Evolutionary conservation across 345 rosid genomes (phyloP), one percentile per base, ranked within the genome.

Genomic region (Gossypioides kirkii): DNA sequence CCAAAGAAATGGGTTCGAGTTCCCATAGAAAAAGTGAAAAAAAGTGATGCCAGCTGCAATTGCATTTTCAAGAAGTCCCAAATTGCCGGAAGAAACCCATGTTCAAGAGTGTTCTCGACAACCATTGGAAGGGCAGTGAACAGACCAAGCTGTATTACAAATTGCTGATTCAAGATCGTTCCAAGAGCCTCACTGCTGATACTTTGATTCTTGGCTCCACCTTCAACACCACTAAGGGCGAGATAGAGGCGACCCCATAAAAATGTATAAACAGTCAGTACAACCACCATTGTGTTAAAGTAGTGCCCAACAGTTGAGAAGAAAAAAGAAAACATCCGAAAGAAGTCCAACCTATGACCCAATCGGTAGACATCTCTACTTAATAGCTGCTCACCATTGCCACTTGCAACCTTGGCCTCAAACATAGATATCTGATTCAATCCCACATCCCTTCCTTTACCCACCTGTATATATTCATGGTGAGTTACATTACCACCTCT

Each of bases 401-500:
- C 98, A 64, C 95, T 89, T 58, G 98, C 93, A 72, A 93, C 88
- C 89, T 92, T 90, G 52, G 94, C 96, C 84, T 92, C 96, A 63
- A 92, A 92, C 89, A 90, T 78, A 42, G 98, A 82, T 69, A 93
- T 86, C 76, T 91, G 95, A 79, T 93, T 91, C 81, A 93, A 63
- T 73, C 98, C 98, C 64, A 93, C 98, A 78, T 91, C 97, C 66
- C 97, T 85, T 68, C 98, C 98, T 81, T 93, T 93, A 5, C 93
- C 98, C 18, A 93, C 97, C 87, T 93, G 98, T 65, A 91, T 87
- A 72, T 92, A 92, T 80, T 92, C 98, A 61, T 92, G 96, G 79
- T 92, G 98, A 0, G 98, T 92, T 68, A 92, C 98, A 80, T 93
- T 91, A 73, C 98, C 98, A 45, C 97, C 90, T 70, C 98, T 85